Conservation (phyloP, 805 yeast genomes). For the Cyberlindnera euphorbiiphila region DNA sequence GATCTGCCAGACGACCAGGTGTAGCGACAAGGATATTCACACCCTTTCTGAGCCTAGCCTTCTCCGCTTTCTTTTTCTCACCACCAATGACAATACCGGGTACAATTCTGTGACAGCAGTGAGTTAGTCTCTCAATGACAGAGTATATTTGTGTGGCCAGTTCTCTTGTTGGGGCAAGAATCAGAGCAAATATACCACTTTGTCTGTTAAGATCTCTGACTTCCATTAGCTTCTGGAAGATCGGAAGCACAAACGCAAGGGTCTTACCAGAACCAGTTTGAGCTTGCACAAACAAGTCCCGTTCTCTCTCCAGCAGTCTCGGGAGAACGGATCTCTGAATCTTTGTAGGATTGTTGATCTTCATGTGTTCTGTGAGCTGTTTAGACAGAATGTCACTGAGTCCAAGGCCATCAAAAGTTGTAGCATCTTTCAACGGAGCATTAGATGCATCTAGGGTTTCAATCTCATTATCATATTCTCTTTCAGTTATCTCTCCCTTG, state of each 20-base stretch:
- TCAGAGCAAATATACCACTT: conserved; percentile 84
- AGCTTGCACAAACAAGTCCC: conserved; percentile 86
- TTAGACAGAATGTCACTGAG: conserved; percentile 48
- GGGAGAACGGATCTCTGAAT: conserved; percentile 85
- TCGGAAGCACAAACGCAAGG: conserved; percentile 79
- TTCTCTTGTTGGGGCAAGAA: conserved; percentile 93
- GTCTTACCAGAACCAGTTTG: conserved; percentile 99
- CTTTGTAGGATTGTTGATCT: conserved; percentile 68
- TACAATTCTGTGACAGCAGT: conserved; percentile 82
- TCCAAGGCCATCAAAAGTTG: conserved; percentile 71
- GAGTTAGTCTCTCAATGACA: conserved; percentile 67
- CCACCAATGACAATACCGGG: conserved; percentile 98
- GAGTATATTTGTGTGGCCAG: conserved; percentile 85
- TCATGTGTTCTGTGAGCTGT: conserved; percentile 55
- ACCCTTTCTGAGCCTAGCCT: conserved; percentile 93
- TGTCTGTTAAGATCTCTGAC: conserved; percentile 49
- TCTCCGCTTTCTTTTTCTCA: conserved; percentile 94
- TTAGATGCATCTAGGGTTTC: conserved; percentile 59
- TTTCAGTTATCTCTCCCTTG: conserved; percentile 47
- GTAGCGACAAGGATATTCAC: conserved; percentile 95
- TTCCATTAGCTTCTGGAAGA: conserved; percentile 65
- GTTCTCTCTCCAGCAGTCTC: conserved; percentile 36
- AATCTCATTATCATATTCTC: conserved; percentile 35
- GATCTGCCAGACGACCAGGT: conserved; percentile 95
- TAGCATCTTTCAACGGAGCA: conserved; percentile 70